Evolutionary conservation across 2,329 filamentous ascomycete species (phyloP).

Genomic region (Dothideomycetes sp.): DNA sequence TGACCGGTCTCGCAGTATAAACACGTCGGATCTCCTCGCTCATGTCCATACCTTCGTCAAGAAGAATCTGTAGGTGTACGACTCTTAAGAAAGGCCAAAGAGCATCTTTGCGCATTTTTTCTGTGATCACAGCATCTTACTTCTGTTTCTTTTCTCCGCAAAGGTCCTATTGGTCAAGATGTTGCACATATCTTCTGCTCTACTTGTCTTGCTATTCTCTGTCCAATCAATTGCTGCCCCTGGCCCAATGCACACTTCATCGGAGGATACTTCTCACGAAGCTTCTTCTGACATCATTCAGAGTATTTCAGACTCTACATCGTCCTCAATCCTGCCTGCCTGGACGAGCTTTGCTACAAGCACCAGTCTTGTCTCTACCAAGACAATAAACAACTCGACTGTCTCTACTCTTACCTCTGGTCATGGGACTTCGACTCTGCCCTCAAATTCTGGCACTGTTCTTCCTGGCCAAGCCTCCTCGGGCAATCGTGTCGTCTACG

Average conservation of each 20-base stretch:
- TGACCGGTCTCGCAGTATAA: conserved; percentile 3
- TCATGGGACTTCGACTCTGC: too few species aligned
- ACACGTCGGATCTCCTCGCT: conserved; percentile 2
- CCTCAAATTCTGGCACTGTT: conserved; percentile 1
- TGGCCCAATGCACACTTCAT: background rate
- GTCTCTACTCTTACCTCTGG: background rate
- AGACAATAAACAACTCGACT: too few species aligned
- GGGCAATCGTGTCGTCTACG: conserved; percentile 35
- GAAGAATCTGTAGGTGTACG: conserved; percentile 2
- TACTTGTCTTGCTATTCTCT: background rate
- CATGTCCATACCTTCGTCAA: background rate
- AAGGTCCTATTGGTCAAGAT: conserved; percentile 6
- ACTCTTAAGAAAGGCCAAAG: conserved; percentile 2
- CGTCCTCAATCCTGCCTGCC: background rate
- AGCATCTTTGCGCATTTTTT: background rate
- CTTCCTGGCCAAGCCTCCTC: background rate
- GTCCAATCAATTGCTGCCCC: background rate
- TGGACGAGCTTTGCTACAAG: background rate
- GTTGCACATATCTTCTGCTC: background rate
- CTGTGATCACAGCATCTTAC: conserved; percentile 9
- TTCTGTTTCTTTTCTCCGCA: background rate
- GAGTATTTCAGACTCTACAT: background rate
- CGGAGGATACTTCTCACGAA: background rate
- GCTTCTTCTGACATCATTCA: background rate
- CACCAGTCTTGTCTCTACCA: background rate